Base-by-base conservation (phyloP, 345 rosid genomes). In the Boechera stricta region DNA sequence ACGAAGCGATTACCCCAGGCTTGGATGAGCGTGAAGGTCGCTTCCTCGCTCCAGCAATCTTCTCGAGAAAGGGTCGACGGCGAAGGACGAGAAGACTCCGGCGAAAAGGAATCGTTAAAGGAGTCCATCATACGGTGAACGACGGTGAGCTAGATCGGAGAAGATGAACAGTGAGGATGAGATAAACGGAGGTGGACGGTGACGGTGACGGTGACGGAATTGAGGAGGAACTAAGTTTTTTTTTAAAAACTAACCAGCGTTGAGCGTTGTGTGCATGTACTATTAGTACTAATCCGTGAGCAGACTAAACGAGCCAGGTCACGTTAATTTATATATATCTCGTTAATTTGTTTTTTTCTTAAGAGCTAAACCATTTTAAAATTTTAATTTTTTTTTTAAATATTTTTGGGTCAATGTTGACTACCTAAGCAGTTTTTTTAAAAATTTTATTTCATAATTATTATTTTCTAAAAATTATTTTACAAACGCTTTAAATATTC, bases 11-110 rank as follows among this genome's bases (percentile, higher is more conserved):
- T 71, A 13, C 99, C 99, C 99, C 99, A 96, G 16, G 94, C 89
- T 59, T 91, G 93, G 70, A 96, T 87, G 33, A 96, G 96, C 49
- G 99, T 96, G 44, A 89, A 86, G 13, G 97, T 96, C 28, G 99
- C 99, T 64, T 91, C 99, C 79, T 93, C 98, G 80, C 94, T 91
- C 99, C 99, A 96, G 86, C 96, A 96, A 67, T 96, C 99, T 41
- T 96, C 99, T 2, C 99, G 90, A 56, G 89, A 86, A 11, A 75
- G 82, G 54, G 44, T 61, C 59, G 82, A 35, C 3, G 99, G 92
- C 6, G 90, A 55, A 63, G 87, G 70, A 49, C 94, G 90, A 5
- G 86, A 72, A 41, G 84, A 69, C 57, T 57, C 73, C 76, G 76
- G 81, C 5, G 86, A 73, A 63, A 79, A 32, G 36, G 87, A 74